phyloP scores from a whole-genome alignment of 352 stramenopile species.

The Blastocystis sp. region DNA sequence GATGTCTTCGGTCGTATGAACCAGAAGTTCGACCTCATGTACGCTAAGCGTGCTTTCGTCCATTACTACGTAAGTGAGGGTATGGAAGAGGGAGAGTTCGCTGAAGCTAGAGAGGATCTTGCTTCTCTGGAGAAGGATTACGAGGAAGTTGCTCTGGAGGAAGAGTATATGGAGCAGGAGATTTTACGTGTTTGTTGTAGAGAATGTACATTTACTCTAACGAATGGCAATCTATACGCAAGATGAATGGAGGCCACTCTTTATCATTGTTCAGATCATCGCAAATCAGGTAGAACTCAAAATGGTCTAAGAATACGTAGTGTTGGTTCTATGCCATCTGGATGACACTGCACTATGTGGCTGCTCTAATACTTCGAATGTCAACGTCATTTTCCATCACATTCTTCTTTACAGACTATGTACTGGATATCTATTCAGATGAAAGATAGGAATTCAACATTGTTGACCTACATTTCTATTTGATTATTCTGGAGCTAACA shows the following conservation, averaged over 20 bases:
- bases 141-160: constrained; percentile 97
- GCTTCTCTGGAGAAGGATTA: constrained; percentile 98
- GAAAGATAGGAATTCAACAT: constrained; percentile 46
- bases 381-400: background rate
- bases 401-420: constrained; percentile 64
- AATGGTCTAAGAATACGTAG: background rate
- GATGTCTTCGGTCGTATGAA: constrained; percentile 95
- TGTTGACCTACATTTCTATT: constrained; percentile 49
- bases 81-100: constrained; percentile 99
- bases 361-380: constrained; percentile 29
- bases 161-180: constrained; percentile 73
- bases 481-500: constrained; percentile 48
- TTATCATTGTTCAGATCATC: constrained; percentile 61
- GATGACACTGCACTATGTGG: constrained; percentile 26
- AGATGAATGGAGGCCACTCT: constrained; percentile 51
- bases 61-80: constrained; percentile 98
- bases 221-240: constrained; percentile 51
- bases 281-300: constrained; percentile 20
- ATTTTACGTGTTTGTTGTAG: constrained; percentile 7
- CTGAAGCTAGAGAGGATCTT: constrained; percentile 95
- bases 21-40: constrained; percentile 99
- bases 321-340: constrained; percentile 67
- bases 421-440: background rate
- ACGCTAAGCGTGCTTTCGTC: constrained; percentile 97
- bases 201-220: background rate